phyloP scores from a whole-genome alignment of 345 rosid genomes.

The Boechera retrofracta region DNA sequence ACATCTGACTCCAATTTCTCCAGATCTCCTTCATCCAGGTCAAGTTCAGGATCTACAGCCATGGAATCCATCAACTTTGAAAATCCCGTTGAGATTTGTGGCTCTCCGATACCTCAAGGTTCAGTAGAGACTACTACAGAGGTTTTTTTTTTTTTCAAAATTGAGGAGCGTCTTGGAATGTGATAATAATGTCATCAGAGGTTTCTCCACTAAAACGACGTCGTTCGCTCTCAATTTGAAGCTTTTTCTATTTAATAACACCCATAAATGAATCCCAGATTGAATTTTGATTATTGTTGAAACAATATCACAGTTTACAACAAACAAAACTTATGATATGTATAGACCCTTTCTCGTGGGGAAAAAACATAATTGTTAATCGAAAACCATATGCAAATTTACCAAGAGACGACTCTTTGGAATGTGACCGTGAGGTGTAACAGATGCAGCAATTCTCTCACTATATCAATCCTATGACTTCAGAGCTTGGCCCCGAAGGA shows the following conservation, averaged over 20 bases:
- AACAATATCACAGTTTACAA: neutral
- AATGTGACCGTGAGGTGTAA: neutral
- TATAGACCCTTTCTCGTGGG: neutral
- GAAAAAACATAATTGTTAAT: neutral
- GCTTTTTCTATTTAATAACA: neutral
- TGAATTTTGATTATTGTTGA: neutral
- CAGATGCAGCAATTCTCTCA: neutral
- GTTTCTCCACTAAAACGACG: slow-evolving; percentile 4
- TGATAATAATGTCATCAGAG: neutral
- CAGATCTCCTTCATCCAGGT: slow-evolving; percentile 50
- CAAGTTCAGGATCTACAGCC: slow-evolving; percentile 32
- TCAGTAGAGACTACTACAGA: neutral
- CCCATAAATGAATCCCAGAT: neutral
- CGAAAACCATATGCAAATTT: slow-evolving; percentile 7
- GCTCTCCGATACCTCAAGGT: neutral
- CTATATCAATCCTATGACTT: slow-evolving; percentile 24
- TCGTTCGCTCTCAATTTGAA: neutral
- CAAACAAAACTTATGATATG: neutral
- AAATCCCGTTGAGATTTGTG: neutral
- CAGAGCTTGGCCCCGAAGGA: slow-evolving; percentile 65
- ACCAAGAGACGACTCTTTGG: neutral
- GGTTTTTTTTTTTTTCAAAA: slow-evolving; percentile 7
- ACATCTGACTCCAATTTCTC: slow-evolving; percentile 66
- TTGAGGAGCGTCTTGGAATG: slow-evolving; percentile 5
- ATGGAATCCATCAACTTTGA: neutral